These are phyloP conservation scores for Ophiostoma sp. DNA, from an alignment of 2,329 filamentous ascomycete genomes.

Conservation along the genomic window DNA sequence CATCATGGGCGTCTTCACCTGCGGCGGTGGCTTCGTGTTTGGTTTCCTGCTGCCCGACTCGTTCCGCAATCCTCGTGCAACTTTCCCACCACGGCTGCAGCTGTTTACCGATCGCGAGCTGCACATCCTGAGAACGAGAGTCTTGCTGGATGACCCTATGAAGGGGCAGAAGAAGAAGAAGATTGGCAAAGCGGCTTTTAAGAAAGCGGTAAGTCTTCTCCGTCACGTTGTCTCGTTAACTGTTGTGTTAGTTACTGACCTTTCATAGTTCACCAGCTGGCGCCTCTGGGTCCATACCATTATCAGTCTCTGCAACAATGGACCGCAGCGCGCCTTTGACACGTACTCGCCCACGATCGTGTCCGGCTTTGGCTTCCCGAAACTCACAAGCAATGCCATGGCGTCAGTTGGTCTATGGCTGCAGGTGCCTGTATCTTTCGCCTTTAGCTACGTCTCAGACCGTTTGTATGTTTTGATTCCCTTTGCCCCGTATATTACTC, in stretches of 20 bases:
- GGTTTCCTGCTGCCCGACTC: slow-evolving; percentile 2
- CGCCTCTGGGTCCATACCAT: background rate
- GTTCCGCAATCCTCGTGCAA: background rate
- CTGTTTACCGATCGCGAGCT: slow-evolving; percentile 3
- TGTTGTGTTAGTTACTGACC: background rate
- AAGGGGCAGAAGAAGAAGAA: slow-evolving; percentile 1
- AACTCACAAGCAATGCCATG: slow-evolving; percentile 8
- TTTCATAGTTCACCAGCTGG: background rate
- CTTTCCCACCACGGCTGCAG: background rate
- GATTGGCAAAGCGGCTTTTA: slow-evolving; percentile 1
- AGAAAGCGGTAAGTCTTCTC: background rate
- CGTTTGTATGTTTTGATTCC: background rate
- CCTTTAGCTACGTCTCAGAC: background rate
- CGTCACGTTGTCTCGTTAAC: background rate
- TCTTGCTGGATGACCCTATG: background rate
- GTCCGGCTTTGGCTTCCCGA: slow-evolving; percentile 6
- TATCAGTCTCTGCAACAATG: slow-evolving; percentile 8
- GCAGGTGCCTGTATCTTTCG: background rate
- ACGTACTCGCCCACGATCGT: background rate
- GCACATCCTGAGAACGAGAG: background rate
- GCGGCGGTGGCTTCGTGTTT: background rate
- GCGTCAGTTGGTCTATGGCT: background rate
- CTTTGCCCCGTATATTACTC: background rate
- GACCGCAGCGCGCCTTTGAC: background rate
- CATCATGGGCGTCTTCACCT: background rate